Evolutionary conservation across 78 protist species (phyloP), one percentile per base, ranked within the genome.

Genomic region (Dictyostelium firmibasis): DNA sequence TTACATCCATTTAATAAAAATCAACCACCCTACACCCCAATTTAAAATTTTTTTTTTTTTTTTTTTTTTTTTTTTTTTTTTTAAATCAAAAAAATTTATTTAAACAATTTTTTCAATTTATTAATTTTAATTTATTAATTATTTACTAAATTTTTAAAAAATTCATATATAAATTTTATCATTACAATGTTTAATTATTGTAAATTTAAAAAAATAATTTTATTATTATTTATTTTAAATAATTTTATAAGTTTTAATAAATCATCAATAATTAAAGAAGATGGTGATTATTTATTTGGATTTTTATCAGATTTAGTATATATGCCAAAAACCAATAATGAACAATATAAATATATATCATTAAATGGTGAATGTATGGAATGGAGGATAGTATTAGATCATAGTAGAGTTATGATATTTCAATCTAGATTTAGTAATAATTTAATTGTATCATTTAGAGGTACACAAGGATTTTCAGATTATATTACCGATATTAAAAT

Each of bases 271-370:
- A 84, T 84, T 16, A 8, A 62, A 13, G 23, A 18, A 38, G 82
- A 84, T 35, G 91, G 91, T 16, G 91, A 84, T 84, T 69, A 69
- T 70, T 16, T 84, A 41, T 84, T 84, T 36, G 77, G 81, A 0
- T 84, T 36, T 36, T 27, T 84, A 2, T 35, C 83, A 27, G 91
- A 84, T 70, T 25, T 43, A 9, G 91, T 70, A 0, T 84, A 84
- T 72, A 14, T 35, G 25, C 23, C 41, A 25, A 35, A 35, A 18
- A 41, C 72, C 6, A 47, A 27, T n/a, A 14, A 5, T 1, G 35
- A 33, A 14, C 16, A 31, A 25, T 70, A 14, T 44, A 25, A 23
- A 43, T 84, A 27, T 33, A 25, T 70, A 3, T 41, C 75, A 4
- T 5, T 84, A 14, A 47, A 70, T 70, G 91, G 82, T 0, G 47